Evolutionary conservation across 495 filamentous ascomycete genomes (phyloP).

Genomic region (Penicillium steckii): DNA sequence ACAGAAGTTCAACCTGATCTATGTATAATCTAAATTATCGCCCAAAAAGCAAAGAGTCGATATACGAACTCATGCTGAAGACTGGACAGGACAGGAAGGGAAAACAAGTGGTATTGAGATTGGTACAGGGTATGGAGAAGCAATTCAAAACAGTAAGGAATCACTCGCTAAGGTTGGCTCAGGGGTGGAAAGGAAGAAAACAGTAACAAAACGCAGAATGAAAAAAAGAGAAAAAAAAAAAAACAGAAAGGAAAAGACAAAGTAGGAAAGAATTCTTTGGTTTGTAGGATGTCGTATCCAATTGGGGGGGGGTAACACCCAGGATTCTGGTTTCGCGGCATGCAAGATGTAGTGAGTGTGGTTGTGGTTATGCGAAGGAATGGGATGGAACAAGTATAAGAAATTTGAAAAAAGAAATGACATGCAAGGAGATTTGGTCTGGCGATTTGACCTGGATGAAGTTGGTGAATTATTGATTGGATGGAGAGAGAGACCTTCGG

Average conservation of each 20-base stretch:
- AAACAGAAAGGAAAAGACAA: slow-evolving; percentile 3
- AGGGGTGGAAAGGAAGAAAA: not conserved
- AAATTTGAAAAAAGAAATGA: too few relatives aligned
- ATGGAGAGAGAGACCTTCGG: too few relatives aligned
- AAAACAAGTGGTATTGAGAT: slow-evolving; percentile 32
- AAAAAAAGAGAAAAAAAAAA: slow-evolving; percentile 6
- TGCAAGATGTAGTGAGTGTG: too few relatives aligned
- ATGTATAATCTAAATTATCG: slow-evolving; percentile 5
- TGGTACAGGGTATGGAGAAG: slow-evolving; percentile 30
- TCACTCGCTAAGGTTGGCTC: not conserved
- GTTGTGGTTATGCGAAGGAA: too few relatives aligned
- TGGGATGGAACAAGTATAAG: too few relatives aligned
- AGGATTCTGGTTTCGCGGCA: too few relatives aligned
- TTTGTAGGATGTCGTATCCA: too few relatives aligned
- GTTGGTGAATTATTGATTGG: too few relatives aligned
- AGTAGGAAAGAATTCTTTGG: not conserved
- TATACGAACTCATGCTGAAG: not conserved
- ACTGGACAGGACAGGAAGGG: not conserved
- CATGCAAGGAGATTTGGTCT: too few relatives aligned
- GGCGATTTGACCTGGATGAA: too few relatives aligned
- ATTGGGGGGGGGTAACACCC: too few relatives aligned
- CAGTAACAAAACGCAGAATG: not conserved
- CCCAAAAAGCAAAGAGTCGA: not conserved
- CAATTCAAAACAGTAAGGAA: not conserved
- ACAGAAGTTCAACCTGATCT: too few relatives aligned